Percentiles rank a stretch among this genome's conserved stretches.
These are phyloP conservation scores for Phytophthora sp. DNA, from an alignment of 352 stramenopile genomes.

Conservation along the genomic window DNA sequence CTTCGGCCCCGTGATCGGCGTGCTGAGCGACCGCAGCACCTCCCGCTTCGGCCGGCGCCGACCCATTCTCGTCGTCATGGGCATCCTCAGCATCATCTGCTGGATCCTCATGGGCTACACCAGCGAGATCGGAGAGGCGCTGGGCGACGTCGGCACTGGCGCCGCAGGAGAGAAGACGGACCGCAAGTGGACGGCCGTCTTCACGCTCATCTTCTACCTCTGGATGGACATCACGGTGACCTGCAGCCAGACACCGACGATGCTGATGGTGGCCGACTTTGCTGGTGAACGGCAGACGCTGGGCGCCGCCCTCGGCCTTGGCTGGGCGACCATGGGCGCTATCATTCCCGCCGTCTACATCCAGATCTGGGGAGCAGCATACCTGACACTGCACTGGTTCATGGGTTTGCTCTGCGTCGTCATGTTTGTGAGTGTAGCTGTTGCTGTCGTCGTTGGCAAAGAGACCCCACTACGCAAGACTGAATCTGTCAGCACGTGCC, in stretches of 20 bases:
- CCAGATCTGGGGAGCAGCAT: slow-evolving; percentile 39
- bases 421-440: slow-evolving; percentile 32
- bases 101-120: slow-evolving; percentile 48
- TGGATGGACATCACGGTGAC: slow-evolving; percentile 61
- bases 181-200: slow-evolving; percentile 34
- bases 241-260: slow-evolving; percentile 36
- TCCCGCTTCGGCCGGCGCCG: slow-evolving; percentile 45
- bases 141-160: slow-evolving; percentile 27
- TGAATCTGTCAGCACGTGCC: slow-evolving; percentile 1
- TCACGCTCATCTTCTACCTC: slow-evolving; percentile 48
- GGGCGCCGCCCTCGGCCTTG: slow-evolving; percentile 30
- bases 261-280: slow-evolving; percentile 49
- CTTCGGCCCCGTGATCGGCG: slow-evolving; percentile 41
- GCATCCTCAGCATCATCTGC: slow-evolving; percentile 36
- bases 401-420: slow-evolving; percentile 43
- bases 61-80: slow-evolving; percentile 37
- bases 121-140: slow-evolving; percentile 26
- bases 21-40: slow-evolving; percentile 45
- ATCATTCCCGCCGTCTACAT: slow-evolving; percentile 49
- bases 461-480: slow-evolving; percentile 39
- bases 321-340: slow-evolving; percentile 33
- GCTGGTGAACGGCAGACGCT: slow-evolving; percentile 46
- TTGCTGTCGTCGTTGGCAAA: slow-evolving; percentile 39
- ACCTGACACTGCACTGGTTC: slow-evolving; percentile 44
- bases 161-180: slow-evolving; percentile 22